Evolutionary conservation across 2,329 filamentous ascomycete species (phyloP).

Genomic region (Cladobotryum mycophilum): DNA sequence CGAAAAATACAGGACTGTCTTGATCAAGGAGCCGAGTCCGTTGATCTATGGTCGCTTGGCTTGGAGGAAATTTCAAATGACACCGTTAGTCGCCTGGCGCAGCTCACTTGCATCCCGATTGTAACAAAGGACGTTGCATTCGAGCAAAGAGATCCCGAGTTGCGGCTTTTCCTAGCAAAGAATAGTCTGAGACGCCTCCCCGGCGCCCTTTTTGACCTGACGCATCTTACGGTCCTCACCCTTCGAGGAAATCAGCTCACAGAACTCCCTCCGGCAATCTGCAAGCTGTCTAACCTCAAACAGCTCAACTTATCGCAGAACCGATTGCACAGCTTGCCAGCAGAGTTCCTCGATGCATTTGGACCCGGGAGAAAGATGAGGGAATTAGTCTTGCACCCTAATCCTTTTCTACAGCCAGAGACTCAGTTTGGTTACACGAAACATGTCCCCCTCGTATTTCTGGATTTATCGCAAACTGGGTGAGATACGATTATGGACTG

Average conservation of each 20-base stretch:
- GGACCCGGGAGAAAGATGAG: constrained; percentile 38
- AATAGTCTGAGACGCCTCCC: constrained; percentile 55
- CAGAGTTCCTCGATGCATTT: constrained; percentile 55
- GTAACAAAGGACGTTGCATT: constrained; percentile 54
- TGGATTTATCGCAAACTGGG: neutral
- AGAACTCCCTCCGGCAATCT: constrained; percentile 55
- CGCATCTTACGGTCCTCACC: constrained; percentile 57
- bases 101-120: constrained; percentile 47
- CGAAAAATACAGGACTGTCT: constrained; percentile 45
- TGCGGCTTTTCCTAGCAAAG: constrained; percentile 55
- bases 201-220: constrained; percentile 53
- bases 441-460: neutral
- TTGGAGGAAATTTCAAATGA: constrained; percentile 50
- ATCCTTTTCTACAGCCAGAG: constrained; percentile 50
- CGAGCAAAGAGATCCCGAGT: constrained; percentile 48
- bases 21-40: constrained; percentile 50
- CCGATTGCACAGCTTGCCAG: constrained; percentile 52
- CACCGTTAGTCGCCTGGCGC: constrained; percentile 50
- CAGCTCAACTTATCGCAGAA: constrained; percentile 64
- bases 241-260: constrained; percentile 57
- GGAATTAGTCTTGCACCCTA: constrained; percentile 54
- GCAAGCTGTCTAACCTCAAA: constrained; percentile 49
- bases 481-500: neutral
- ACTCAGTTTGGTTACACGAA: neutral
- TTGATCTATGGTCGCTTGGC: constrained; percentile 56